Conservation (phyloP, 345 rosid species). For the Rhodomyrtus tomentosa region DNA sequence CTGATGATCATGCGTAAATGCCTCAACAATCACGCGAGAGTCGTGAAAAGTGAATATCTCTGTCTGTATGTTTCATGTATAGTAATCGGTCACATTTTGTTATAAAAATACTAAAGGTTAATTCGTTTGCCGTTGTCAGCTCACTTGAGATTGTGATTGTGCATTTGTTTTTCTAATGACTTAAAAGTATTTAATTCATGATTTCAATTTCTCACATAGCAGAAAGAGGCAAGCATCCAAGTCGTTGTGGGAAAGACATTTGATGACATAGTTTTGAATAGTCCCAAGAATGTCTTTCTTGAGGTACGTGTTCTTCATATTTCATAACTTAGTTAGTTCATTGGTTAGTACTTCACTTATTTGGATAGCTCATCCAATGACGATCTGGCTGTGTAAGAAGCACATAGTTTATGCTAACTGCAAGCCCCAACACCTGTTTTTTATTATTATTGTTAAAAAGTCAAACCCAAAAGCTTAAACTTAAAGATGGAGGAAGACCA, state of each 20-base stretch:
- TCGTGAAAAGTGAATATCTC: neutral
- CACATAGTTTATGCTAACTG: neutral
- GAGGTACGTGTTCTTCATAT: constrained; percentile 38
- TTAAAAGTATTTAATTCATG: neutral
- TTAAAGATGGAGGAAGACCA: too few species aligned
- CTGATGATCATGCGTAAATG: neutral
- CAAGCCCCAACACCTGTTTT: neutral
- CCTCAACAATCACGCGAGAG: neutral
- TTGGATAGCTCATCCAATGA: neutral
- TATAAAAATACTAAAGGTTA: too few species aligned
- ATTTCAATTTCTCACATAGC: constrained; percentile 11
- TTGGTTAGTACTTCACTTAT: neutral
- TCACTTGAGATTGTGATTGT: neutral
- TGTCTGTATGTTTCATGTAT: neutral
- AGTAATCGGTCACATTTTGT: neutral
- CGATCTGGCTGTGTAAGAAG: neutral
- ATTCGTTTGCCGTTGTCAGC: too few species aligned
- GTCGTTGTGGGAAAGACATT: constrained; percentile 73
- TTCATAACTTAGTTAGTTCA: neutral
- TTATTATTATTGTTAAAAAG: too few species aligned
- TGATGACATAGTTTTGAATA: constrained; percentile 61
- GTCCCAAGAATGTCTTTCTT: constrained; percentile 57
- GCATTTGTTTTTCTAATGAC: neutral
- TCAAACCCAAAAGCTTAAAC: too few species aligned
- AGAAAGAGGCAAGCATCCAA: constrained; percentile 45